Percentiles rank a stretch among this genome's conserved stretches.
Evolutionary conservation across 352 stramenopile genomes (phyloP).

Genomic region (Pythium dissimile): DNA sequence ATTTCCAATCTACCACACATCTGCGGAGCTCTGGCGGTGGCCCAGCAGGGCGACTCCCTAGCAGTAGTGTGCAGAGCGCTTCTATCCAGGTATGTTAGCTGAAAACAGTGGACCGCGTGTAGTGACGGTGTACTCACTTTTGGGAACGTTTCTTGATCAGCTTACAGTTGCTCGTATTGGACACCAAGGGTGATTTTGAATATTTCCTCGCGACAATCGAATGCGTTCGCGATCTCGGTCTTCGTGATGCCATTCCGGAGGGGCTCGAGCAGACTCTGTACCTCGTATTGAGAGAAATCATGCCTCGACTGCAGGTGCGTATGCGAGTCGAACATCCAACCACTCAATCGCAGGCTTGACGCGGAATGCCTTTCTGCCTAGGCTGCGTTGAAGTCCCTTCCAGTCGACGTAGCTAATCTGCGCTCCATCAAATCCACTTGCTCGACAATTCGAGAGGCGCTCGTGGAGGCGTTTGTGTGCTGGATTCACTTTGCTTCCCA

Average conservation of each 20-base stretch:
- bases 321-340: no score
- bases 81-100: conserved; percentile 25
- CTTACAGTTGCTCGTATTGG: conserved; percentile 33
- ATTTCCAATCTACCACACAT: conserved; percentile 12
- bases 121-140: neutral
- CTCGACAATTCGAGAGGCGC: conserved; percentile 48
- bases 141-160: conserved; percentile 21
- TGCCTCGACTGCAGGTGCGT: conserved; percentile 67
- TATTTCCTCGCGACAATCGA: conserved; percentile 48
- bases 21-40: neutral
- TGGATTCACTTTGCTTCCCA: conserved; percentile 57
- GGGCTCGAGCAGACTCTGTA: conserved; percentile 35
- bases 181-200: conserved; percentile 48
- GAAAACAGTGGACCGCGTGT: no score
- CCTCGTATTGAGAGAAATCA: conserved; percentile 33
- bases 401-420: conserved; percentile 33
- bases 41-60: neutral
- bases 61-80: conserved; percentile 10
- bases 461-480: conserved; percentile 62
- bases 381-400: conserved; percentile 27
- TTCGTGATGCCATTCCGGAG: conserved; percentile 31
- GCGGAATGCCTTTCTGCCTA: neutral
- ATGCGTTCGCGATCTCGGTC: conserved; percentile 47
- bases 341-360: no score
- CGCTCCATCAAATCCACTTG: conserved; percentile 46